Evolutionary conservation across 2,329 filamentous ascomycete genomes (phyloP), one percentile per base, ranked within the genome.

Genomic region (Colletotrichum sansevieriae): DNA sequence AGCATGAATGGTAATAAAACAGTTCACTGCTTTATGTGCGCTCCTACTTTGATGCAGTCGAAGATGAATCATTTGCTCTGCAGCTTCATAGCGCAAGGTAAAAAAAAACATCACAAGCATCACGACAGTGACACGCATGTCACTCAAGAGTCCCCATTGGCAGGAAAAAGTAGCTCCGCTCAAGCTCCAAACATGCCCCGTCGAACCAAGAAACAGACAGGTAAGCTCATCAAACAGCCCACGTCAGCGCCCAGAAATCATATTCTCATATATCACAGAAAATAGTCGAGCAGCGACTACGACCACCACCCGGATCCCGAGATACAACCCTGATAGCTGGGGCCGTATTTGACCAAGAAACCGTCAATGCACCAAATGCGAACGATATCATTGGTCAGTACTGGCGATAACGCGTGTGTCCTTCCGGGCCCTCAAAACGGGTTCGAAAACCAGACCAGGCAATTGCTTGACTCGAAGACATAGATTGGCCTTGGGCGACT

Each of bases 361-460:
- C 47, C 54, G 59, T 62, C 46, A 37, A 54, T 54, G 59, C 59
- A 54, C 59, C 37, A 62, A 62, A 44, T 62, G 18, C 20, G 46
- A 13, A 22, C 33, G 5, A 52, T 39, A 11, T 15, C 33, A 62
- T 62, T 62, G 59, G 59, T 13, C 37, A 43, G 25, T 25, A 5
- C 39, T 3, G 20, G 44, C 29, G 7, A 15, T 44, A 35, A 43
- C 20, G 33, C 6, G 13, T 13, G 18, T 60, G 20, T n/a, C 59
- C 47, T 33, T 54, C 47, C 59, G 59, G 59, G 47, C 54, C 49
- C 59, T 62, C 59, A n/a, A 43, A 44, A 46, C 44, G 3, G 57
- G 43, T 35, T 37, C 33, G n/a, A 15, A 13, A 59, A 25, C 57
- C 33, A 20, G 46, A 46, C 57, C 46, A 60, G 46, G 51, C 9